Evolutionary conservation across 345 rosid genomes (phyloP).

Genomic region (Atalantia buxifolia): DNA sequence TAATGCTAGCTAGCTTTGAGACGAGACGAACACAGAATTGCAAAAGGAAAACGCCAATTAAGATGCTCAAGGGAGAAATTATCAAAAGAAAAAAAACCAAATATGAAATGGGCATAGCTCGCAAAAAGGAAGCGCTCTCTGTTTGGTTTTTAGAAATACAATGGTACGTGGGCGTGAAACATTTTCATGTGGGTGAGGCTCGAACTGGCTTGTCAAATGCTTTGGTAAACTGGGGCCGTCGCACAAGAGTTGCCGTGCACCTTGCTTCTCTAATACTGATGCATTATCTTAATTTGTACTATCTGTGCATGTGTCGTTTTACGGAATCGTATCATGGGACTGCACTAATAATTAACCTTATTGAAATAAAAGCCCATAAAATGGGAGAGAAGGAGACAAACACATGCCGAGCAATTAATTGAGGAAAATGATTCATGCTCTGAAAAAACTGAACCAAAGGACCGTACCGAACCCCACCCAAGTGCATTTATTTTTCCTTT

Average conservation of each 20-base stretch:
- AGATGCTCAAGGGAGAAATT: background rate
- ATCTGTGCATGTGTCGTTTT: background rate
- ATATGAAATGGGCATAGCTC: background rate
- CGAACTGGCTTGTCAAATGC: background rate
- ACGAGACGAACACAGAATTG: slow-evolving; percentile 5
- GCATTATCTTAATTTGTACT: background rate
- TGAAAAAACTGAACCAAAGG: too few relatives aligned
- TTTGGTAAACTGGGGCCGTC: background rate
- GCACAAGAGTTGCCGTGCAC: background rate
- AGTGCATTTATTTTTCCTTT: too few relatives aligned
- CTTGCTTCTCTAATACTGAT: background rate
- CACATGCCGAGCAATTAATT: background rate
- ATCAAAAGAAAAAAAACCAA: background rate
- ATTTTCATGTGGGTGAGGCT: background rate
- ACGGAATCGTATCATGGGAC: background rate
- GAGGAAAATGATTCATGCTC: too few relatives aligned
- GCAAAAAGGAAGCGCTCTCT: background rate
- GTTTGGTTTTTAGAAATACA: too few relatives aligned
- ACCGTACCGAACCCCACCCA: too few relatives aligned
- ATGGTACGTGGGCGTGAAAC: background rate
- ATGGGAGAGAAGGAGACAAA: background rate
- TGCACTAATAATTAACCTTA: background rate
- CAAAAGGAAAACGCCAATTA: slow-evolving; percentile 9
- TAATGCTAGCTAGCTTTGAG: background rate
- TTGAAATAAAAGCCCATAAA: background rate